These are phyloP conservation scores for Berberis vulgaris DNA, from an alignment of 164 flowering plant genomes.

Conservation along the genomic window DNA sequence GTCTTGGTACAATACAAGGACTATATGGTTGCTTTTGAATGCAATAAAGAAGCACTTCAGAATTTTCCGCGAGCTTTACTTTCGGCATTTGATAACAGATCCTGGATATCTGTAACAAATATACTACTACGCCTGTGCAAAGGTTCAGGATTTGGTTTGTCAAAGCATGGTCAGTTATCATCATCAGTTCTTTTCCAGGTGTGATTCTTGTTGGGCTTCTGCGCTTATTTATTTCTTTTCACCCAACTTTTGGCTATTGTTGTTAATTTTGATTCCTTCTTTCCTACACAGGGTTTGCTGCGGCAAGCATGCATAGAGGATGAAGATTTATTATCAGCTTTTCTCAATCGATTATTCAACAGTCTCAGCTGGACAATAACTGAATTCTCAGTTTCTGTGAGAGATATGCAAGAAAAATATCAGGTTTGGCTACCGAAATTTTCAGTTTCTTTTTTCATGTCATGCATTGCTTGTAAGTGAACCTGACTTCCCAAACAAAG, in stretches of 20 bases:
- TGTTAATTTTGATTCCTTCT: not conserved
- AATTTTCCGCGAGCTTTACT: slow-evolving; percentile 67
- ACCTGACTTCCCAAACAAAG: too few relatives aligned
- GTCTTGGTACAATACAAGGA: slow-evolving; percentile 85
- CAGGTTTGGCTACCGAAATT: slow-evolving; percentile 30
- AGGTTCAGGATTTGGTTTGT: slow-evolving; percentile 77
- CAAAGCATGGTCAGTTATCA: slow-evolving; percentile 75
- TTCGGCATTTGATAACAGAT: slow-evolving; percentile 81
- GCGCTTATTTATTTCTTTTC: not conserved
- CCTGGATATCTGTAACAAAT: slow-evolving; percentile 88
- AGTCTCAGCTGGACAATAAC: slow-evolving; percentile 96
- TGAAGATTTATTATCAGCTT: slow-evolving; percentile 60
- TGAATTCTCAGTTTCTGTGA: slow-evolving; percentile 83
- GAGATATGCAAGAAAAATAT: slow-evolving; percentile 82
- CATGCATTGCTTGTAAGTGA: not conserved
- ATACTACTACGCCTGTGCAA: slow-evolving; percentile 71
- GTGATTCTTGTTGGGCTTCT: not conserved
- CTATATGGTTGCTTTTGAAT: slow-evolving; percentile 67
- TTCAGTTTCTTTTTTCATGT: not conserved
- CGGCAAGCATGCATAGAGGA: slow-evolving; percentile 64
- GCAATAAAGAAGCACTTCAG: slow-evolving; percentile 62
- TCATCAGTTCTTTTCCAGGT: slow-evolving; percentile 81
- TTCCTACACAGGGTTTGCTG: slow-evolving; percentile 44
- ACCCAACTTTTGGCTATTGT: not conserved
- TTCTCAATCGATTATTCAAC: slow-evolving; percentile 82